A percentile compares a stretch with the other conserved stretches of the same genome.
phyloP scores from a whole-genome alignment of 306 rosid species.

The Prinsepia uniflora region DNA sequence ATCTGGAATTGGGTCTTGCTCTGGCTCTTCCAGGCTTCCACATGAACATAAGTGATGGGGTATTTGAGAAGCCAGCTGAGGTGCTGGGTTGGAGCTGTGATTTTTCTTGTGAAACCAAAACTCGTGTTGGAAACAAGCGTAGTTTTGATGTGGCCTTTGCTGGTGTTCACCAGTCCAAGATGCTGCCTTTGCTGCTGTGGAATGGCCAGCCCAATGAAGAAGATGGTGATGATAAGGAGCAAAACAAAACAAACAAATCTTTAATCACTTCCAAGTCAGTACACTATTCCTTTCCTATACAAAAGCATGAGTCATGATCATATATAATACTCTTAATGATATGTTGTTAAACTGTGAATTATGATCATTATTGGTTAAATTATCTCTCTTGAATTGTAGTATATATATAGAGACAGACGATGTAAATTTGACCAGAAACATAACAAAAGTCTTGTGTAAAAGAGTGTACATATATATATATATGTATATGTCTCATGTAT shows the following conservation, averaged over 20 bases:
- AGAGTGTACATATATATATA: too few species aligned
- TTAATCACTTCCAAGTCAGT: constrained; percentile 45
- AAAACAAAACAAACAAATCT: constrained; percentile 30
- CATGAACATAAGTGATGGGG: constrained; percentile 17
- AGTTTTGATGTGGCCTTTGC: constrained; percentile 53
- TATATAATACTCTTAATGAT: too few species aligned
- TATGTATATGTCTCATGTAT: too few species aligned
- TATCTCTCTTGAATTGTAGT: too few species aligned
- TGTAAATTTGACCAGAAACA: too few species aligned
- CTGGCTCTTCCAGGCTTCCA: constrained; percentile 47
- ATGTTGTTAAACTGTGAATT: too few species aligned
- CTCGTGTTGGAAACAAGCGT: constrained; percentile 46
- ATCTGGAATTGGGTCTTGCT: constrained; percentile 56
- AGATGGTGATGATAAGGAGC: constrained; percentile 43
- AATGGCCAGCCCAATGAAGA: constrained; percentile 67
- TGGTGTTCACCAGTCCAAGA: constrained; percentile 12
- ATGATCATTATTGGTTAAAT: too few species aligned
- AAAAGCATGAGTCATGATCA: too few species aligned
- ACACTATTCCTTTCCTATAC: neutral
- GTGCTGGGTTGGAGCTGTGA: constrained; percentile 1
- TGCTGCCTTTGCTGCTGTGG: constrained; percentile 52
- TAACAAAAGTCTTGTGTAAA: too few species aligned
- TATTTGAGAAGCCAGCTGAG: constrained; percentile 2
- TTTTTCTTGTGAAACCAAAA: constrained; percentile 12
- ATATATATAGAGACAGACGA: too few species aligned